These are phyloP conservation scores for Knoxia roxburghii DNA, from an alignment of 257 asterid species.

Conservation along the genomic window DNA sequence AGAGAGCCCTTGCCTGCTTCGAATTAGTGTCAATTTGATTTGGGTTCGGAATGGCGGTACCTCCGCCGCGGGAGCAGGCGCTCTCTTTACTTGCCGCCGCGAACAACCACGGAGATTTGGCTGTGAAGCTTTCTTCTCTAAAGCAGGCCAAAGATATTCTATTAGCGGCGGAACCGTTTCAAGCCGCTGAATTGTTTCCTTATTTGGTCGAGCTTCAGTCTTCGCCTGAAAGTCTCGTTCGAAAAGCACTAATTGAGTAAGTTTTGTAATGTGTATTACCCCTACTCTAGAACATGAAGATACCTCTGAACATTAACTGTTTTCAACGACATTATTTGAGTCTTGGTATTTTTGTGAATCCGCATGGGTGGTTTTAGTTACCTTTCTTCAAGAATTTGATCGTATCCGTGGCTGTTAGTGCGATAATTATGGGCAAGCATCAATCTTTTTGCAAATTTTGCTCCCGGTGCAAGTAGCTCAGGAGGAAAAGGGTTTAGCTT, in stretches of 20 bases:
- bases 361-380: neutral
- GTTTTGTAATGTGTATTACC: neutral
- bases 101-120: constrained; percentile 88
- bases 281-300: neutral
- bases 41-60: constrained; percentile 43
- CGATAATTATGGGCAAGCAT: neutral
- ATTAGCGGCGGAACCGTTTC: constrained; percentile 56
- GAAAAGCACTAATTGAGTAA: constrained; percentile 56
- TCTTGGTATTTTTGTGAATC: neutral
- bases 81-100: constrained; percentile 81
- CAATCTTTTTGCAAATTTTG: too few species aligned
- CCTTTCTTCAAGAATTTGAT: neutral
- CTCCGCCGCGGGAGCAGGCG: constrained; percentile 68
- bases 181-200: constrained; percentile 69
- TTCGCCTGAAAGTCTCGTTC: constrained; percentile 80
- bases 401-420: neutral
- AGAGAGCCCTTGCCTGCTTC: constrained; percentile 21
- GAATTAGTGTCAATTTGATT: neutral
- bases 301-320: neutral
- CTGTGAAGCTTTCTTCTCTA: constrained; percentile 76
- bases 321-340: neutral
- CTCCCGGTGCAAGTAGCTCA: neutral
- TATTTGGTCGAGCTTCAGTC: constrained; percentile 78
- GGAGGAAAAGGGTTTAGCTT: neutral
- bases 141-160: constrained; percentile 74